Evolutionary conservation across 2,329 filamentous ascomycete genomes (phyloP), one percentile per base, ranked within the genome.

Genomic region (Paecilomyces sp.): DNA sequence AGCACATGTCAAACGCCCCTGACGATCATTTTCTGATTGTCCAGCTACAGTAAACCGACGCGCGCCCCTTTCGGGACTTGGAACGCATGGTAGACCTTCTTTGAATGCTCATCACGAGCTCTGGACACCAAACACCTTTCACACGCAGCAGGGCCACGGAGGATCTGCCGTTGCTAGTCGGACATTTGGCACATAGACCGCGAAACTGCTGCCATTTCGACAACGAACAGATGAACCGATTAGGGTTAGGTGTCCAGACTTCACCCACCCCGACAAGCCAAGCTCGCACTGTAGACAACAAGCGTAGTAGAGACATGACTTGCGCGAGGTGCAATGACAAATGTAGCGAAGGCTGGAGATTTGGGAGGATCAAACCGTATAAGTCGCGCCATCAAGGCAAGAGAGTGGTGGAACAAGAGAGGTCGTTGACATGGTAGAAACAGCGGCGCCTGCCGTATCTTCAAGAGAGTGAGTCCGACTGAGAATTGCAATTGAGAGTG

Each of bases 171-270:
- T 71, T 71, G 77, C 76, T 92, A 92, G 73, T 92, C 85, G 82
- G 82, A 79, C 80, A 79, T 77, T 83, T 78, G 82, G 86, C 86
- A 86, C 88, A 87, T 84, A 79, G 80, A 82, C 81, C 85, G 85
- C 86, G 89, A 92, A 70, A 83, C 89, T 90, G 58, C 61, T 65
- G 63, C 65, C 61, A 51, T 51, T 52, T 51, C 63, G 65, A 70
- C 64, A 68, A 67, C 74, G 71, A 85, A 87, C 90, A 89, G 89
- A 86, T 80, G 75, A 73, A 79, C 77, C 80, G 80, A 83, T 89
- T 96, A 96, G 92, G 92, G 92, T 96, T 96, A 96, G 92, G 90
- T 67, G 92, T 92, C 90, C 91, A 87, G 88, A 77, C 80, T 77
- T 80, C 80, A 81, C 85, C 88, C 84, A 82, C 84, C 77, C 77